Evolutionary conservation across 140 eudicot species (phyloP).

Genomic region (Ambrosia hybrid): DNA sequence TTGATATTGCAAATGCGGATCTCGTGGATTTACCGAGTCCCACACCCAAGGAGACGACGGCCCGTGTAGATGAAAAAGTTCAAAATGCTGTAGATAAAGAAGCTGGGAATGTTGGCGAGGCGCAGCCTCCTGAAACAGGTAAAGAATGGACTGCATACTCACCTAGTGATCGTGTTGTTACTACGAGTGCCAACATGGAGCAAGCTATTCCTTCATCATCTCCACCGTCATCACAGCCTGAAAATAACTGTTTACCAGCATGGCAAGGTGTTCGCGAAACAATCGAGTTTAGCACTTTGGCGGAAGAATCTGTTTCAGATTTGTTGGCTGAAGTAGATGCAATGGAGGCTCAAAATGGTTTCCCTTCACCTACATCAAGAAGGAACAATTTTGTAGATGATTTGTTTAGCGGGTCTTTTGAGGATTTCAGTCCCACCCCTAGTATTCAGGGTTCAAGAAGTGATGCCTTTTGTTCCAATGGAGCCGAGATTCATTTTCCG

Average conservation of each 20-base stretch:
- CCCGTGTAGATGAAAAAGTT: conserved; percentile 16
- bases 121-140: conserved; percentile 42
- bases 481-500: conserved; percentile 45
- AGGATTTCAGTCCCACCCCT: conserved; percentile 51
- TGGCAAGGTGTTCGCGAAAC: conserved; percentile 59
- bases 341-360: conserved; percentile 78
- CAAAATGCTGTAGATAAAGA: conserved; percentile 32
- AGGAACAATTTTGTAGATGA: conserved; percentile 60
- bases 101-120: conserved; percentile 36
- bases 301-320: conserved; percentile 91
- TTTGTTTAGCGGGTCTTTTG: conserved; percentile 51
- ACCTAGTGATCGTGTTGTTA: not conserved
- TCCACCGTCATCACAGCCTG: conserved; percentile 30
- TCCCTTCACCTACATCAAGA: conserved; percentile 74
- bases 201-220: conserved; percentile 29
- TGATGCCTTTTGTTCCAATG: conserved; percentile 50
- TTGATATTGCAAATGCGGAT: conserved; percentile 24
- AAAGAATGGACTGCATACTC: not conserved
- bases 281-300: conserved; percentile 77
- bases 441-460: conserved; percentile 38
- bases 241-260: conserved; percentile 18
- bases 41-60: conserved; percentile 28
- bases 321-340: conserved; percentile 91
- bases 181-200: conserved; percentile 30
- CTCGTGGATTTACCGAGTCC: conserved; percentile 38